These are phyloP conservation scores for Annona squamosa DNA, from an alignment of 164 flowering plant species.

Conservation along the genomic window DNA sequence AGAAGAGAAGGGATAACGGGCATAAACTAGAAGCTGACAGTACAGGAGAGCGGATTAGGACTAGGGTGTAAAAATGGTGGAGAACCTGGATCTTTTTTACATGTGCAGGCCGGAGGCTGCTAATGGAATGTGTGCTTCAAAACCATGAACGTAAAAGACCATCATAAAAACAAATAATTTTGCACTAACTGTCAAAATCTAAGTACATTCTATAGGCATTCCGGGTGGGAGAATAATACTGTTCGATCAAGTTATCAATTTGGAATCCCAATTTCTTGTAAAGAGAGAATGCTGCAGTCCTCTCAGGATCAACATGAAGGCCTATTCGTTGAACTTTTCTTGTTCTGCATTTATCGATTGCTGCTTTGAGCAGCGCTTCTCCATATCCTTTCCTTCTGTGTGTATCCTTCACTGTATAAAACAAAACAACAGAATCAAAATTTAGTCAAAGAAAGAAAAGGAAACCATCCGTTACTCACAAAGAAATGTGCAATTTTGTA, in stretches of 20 bases:
- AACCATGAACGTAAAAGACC: background rate
- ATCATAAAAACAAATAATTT: too few species aligned
- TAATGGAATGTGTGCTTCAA: too few species aligned
- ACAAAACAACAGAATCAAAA: background rate
- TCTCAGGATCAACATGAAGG: slow-evolving; percentile 81
- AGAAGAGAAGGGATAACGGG: too few species aligned
- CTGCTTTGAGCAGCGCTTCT: slow-evolving; percentile 66
- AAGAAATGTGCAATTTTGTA: too few species aligned
- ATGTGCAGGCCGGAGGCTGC: too few species aligned
- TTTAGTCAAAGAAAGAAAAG: too few species aligned
- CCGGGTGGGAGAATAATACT: slow-evolving; percentile 67
- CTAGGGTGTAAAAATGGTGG: too few species aligned
- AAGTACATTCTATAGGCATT: slow-evolving; percentile 86
- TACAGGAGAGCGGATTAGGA: too few species aligned
- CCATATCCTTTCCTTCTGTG: slow-evolving; percentile 69
- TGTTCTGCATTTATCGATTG: slow-evolving; percentile 60
- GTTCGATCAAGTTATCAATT: slow-evolving; percentile 48
- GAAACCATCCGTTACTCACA: too few species aligned
- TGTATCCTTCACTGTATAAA: slow-evolving; percentile 58
- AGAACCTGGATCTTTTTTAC: too few species aligned
- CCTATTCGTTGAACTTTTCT: slow-evolving; percentile 51
- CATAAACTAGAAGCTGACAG: too few species aligned
- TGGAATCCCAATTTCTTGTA: slow-evolving; percentile 75
- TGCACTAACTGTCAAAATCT: slow-evolving; percentile 30
- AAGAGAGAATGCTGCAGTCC: slow-evolving; percentile 56